Evolutionary conservation across 2,329 filamentous ascomycete genomes (phyloP).

Genomic region (Orbilia brochopaga): DNA sequence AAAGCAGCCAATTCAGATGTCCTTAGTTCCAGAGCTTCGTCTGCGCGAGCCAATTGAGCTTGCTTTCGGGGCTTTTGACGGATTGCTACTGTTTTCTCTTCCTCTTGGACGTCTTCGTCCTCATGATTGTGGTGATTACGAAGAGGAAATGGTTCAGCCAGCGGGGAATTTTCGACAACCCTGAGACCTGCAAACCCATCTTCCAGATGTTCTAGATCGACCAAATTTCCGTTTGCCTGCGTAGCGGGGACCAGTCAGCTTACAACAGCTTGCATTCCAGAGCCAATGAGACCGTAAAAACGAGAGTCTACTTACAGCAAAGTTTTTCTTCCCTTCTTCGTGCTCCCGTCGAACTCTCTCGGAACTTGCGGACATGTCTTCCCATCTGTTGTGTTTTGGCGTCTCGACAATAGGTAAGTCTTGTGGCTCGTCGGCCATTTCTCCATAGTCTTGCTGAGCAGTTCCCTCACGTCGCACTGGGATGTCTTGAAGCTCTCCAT

Average conservation of each 20-base stretch:
- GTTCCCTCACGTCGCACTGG: background rate
- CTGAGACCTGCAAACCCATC: background rate
- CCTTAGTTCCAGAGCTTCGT: constrained; percentile 19
- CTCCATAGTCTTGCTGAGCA: background rate
- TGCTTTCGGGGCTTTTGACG: background rate
- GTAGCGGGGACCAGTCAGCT: background rate
- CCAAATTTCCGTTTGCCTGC: constrained; percentile 17
- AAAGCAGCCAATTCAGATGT: constrained; percentile 27
- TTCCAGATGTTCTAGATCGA: constrained; percentile 26
- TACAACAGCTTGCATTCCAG: background rate
- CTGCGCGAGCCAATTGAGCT: background rate
- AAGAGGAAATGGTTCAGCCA: constrained; percentile 20
- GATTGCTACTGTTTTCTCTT: background rate
- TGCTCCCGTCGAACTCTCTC: constrained; percentile 35
- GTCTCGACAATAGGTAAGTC: constrained; percentile 12
- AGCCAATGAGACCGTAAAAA: no score
- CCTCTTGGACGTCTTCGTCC: background rate
- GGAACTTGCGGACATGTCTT: background rate
- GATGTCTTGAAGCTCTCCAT: constrained; percentile 53
- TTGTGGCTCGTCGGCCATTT: background rate
- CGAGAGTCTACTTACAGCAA: constrained; percentile 8
- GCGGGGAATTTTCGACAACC: background rate
- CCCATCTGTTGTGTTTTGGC: constrained; percentile 12
- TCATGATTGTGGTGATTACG: constrained; percentile 6
- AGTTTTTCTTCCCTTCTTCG: constrained; percentile 23